Conservation (phyloP, 2,329 filamentous ascomycete species). For the Claviceps sp. region DNA sequence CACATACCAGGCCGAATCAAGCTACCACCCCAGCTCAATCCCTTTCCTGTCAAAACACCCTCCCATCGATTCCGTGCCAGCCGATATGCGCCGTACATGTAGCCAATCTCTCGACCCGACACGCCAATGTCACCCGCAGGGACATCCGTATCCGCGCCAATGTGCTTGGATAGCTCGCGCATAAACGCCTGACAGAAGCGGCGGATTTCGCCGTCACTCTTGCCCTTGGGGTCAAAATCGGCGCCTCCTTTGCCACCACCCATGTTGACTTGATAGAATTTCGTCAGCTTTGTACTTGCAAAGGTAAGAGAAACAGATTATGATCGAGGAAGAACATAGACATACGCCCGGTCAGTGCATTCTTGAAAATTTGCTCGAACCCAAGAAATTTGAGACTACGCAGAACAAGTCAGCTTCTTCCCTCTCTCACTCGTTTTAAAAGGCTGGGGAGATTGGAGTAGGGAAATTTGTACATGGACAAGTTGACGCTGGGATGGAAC, state of each 20-base stretch:
- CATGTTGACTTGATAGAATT: conserved; percentile 42
- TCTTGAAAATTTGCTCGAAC: conserved; percentile 99
- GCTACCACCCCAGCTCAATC: conserved; percentile 79
- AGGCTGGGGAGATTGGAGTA: not conserved
- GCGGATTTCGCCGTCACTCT: conserved; percentile 93
- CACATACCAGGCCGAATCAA: conserved; percentile 64
- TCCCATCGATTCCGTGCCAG: conserved; percentile 82
- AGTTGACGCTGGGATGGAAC: conserved; percentile 81
- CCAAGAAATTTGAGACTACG: conserved; percentile 81
- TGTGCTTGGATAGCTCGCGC: conserved; percentile 90
- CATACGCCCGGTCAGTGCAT: conserved; percentile 88
- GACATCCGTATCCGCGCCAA: conserved; percentile 89
- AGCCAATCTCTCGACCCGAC: conserved; percentile 82
- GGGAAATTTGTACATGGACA: conserved; percentile 38
- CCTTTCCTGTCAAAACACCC: conserved; percentile 94
- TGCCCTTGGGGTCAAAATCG: conserved; percentile 98
- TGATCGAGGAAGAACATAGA: conserved; percentile 13
- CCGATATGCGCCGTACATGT: conserved; percentile 89
- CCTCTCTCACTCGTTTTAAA: not conserved
- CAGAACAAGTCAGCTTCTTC: conserved; percentile 12
- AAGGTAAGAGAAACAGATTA: not conserved
- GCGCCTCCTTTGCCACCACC: conserved; percentile 95
- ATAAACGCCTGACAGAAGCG: conserved; percentile 96
- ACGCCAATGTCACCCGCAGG: conserved; percentile 97
- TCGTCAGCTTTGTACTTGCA: not conserved